phyloP scores from a whole-genome alignment of 1,139 yeast species.

The Kurtzmaniella quercitrusa region DNA sequence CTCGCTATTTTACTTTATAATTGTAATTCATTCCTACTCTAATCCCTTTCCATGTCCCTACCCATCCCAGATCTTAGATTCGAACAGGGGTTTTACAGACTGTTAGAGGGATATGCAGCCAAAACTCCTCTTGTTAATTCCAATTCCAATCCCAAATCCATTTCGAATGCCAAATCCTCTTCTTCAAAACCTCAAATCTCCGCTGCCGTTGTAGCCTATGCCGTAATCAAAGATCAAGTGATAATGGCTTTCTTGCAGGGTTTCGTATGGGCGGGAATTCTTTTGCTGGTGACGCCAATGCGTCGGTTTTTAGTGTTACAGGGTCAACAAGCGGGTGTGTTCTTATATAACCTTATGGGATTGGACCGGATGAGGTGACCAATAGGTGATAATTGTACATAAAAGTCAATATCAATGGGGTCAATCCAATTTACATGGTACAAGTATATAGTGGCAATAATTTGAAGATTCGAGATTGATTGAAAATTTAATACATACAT shows the following conservation, averaged over 20 bases:
- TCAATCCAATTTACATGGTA: too few species aligned
- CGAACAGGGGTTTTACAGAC: conserved; percentile 54
- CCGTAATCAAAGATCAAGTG: conserved; percentile 59
- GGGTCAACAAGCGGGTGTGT: conserved; percentile 31
- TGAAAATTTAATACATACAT: too few species aligned
- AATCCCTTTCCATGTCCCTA: conserved; percentile 3
- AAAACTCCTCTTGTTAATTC: not conserved
- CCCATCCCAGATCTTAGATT: conserved; percentile 64
- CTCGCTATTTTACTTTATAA: not conserved
- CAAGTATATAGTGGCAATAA: too few species aligned
- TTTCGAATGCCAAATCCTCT: conserved; percentile 1
- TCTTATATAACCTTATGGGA: conserved; percentile 24
- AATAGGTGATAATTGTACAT: too few species aligned
- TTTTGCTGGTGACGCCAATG: conserved; percentile 29
- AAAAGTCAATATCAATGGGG: too few species aligned
- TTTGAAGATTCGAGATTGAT: too few species aligned
- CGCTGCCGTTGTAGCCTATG: conserved; percentile 46
- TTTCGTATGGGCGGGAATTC: conserved; percentile 34
- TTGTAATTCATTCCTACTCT: not conserved
- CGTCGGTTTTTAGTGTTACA: conserved; percentile 21
- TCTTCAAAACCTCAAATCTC: conserved; percentile 25
- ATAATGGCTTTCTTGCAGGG: conserved; percentile 62
- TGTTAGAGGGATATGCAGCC: conserved; percentile 37
- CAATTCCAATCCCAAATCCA: not conserved
- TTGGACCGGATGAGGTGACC: conserved; percentile 10